Conservation (phyloP, 2,329 filamentous ascomycete species). For the Xylariales sp. region DNA sequence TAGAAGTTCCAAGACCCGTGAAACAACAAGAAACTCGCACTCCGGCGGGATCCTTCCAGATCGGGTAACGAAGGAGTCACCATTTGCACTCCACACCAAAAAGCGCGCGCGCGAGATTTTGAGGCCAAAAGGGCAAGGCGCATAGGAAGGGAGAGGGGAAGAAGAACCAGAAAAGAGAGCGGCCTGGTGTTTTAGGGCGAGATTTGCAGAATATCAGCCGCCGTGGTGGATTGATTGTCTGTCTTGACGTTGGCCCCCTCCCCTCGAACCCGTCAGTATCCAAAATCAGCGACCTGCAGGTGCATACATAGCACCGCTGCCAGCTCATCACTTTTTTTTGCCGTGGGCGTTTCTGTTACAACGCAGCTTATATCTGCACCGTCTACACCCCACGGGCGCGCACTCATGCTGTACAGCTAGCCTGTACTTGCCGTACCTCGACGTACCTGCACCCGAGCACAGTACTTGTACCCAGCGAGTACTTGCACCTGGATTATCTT, state of each 20-base stretch:
- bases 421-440: conserved; percentile 20
- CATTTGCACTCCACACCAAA: too few relatives aligned
- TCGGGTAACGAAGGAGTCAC: not conserved
- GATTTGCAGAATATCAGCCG: conserved; percentile 5
- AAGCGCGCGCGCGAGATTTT: too few relatives aligned
- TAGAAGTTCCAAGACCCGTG: too few relatives aligned
- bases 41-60: not conserved
- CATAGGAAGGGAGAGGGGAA: too few relatives aligned
- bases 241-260: conserved; percentile 13
- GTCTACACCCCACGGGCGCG: conserved; percentile 24
- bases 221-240: conserved; percentile 7
- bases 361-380: conserved; percentile 34
- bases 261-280: conserved; percentile 27
- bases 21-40: too few relatives aligned
- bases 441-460: conserved; percentile 24
- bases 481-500: conserved; percentile 16
- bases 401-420: conserved; percentile 10
- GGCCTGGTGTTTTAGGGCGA: conserved; percentile 2
- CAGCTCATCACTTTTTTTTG: conserved; percentile 40
- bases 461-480: conserved; percentile 27
- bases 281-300: conserved; percentile 43
- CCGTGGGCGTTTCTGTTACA: conserved; percentile 35
- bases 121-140: too few relatives aligned
- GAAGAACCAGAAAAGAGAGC: conserved; percentile 3
- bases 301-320: conserved; percentile 28